phyloP scores from a whole-genome alignment of 179 eudicot species.

The Carnegiea gigantea region DNA sequence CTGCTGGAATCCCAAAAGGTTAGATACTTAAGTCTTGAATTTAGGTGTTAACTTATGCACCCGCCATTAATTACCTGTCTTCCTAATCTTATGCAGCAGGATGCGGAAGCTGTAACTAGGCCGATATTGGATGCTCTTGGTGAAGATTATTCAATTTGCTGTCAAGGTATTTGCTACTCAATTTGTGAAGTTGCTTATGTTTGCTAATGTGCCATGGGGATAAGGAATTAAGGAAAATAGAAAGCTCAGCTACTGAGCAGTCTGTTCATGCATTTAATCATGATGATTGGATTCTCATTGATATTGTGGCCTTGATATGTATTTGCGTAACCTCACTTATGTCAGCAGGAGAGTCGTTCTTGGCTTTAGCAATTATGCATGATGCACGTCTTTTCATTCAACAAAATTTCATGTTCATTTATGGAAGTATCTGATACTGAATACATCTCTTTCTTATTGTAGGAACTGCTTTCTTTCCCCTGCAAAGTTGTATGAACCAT shows the following conservation, averaged over 20 bases:
- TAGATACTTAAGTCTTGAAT: constrained; percentile 20
- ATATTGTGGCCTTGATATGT: background rate
- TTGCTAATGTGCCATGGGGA: background rate
- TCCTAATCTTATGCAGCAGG: constrained; percentile 41
- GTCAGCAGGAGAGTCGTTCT: background rate
- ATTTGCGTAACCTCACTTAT: background rate
- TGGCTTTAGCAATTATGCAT: background rate
- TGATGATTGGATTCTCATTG: background rate
- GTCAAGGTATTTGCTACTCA: constrained; percentile 60
- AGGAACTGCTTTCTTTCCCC: constrained; percentile 94
- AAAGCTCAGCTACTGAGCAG: background rate
- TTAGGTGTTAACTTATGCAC: background rate
- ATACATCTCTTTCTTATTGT: constrained; percentile 14
- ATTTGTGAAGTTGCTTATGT: no score
- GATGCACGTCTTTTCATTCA: no score
- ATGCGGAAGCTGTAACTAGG: constrained; percentile 64
- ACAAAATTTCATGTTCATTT: no score
- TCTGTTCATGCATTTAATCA: background rate
- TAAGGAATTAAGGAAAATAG: background rate
- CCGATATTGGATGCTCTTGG: constrained; percentile 86
- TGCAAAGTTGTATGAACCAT: constrained; percentile 98
- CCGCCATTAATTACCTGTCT: no score
- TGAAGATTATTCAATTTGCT: constrained; percentile 75
- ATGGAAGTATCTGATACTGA: background rate
- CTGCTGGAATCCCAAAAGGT: constrained; percentile 75